Base-by-base conservation (phyloP, 306 rosid species). In the Quercus aquifolioides region DNA sequence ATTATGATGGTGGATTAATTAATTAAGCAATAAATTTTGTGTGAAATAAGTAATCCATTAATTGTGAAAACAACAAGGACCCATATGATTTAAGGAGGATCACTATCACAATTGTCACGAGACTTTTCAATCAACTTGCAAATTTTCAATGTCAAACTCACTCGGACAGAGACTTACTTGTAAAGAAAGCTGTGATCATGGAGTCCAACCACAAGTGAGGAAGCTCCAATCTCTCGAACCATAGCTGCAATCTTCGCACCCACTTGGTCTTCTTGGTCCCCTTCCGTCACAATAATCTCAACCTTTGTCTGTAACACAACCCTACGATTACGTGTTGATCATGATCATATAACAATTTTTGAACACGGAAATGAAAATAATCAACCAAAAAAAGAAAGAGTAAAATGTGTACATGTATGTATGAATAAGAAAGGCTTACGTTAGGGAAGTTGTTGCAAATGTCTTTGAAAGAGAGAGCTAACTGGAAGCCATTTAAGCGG, bases 151-250 rank as follows among this genome's bases (percentile, higher is more conserved):
- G 46, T 38, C 46, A 38, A 38, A 8, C 11, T 38, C 46, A 38
- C 46, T 7, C 11, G 46, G 46, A 38, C 46, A 38, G 15, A 69
- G 57, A 84, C 95, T 91, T 85, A 92, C 97, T 80, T 91, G 94
- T 93, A 93, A 59, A 95, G 96, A 86, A 95, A 95, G 85, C 99
- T 93, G 69, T 84, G 93, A 82, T 87, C 90, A 84, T 93, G 99
- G 82, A 95, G 98, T 60, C 99, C 99, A 70, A 89, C 81, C 51
- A 95, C 98, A 68, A 95, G 91, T 76, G 79, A 75, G 0, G 97
- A 92, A 81, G 96, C 96, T 43, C 92, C 96, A 79, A 91, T 89
- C 74, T 93, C 88, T 58, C 85, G 69, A 2, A 95, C 97, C 11
- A 77, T 76, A 57, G 91, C 79, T 26, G 90, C 86, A 73, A 93